Percentiles rank a stretch among this genome's conserved stretches.
phyloP scores from a whole-genome alignment of 2,329 filamentous ascomycete species.

The Fusarium denticulatum region DNA sequence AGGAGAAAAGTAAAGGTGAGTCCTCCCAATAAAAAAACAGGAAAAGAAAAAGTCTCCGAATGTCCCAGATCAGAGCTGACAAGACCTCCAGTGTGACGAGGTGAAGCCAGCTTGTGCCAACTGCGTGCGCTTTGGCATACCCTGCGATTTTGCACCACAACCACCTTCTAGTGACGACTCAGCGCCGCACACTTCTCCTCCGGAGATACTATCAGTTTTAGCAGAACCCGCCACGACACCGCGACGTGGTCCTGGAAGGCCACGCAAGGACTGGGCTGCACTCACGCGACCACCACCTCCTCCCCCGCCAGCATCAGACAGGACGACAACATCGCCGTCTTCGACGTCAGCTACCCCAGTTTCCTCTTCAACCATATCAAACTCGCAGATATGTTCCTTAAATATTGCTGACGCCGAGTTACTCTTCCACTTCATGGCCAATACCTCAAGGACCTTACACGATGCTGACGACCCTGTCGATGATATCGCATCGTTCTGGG shows the following conservation, averaged over 20 bases:
- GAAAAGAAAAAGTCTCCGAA: background rate
- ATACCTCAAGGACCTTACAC: constrained; percentile 40
- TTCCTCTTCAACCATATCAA: constrained; percentile 37
- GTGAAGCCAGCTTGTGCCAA: constrained; percentile 46
- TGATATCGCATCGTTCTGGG: constrained; percentile 42
- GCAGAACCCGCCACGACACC: constrained; percentile 30
- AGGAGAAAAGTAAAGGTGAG: constrained; percentile 46
- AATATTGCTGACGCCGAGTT: constrained; percentile 45
- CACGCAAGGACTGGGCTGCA: constrained; percentile 45
- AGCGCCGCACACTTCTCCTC: constrained; percentile 25
- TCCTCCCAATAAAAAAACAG: background rate
- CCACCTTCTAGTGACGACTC: constrained; percentile 31
- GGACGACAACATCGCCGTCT: constrained; percentile 37
- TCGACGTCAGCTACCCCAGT: constrained; percentile 36
- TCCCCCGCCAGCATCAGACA: constrained; percentile 28
- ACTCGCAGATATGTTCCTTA: constrained; percentile 35
- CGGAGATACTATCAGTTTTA: constrained; percentile 21
- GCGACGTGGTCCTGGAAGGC: constrained; percentile 45
- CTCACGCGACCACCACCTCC: constrained; percentile 34
- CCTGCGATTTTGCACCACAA: constrained; percentile 43
- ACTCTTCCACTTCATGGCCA: constrained; percentile 43
- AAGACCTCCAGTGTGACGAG: constrained; percentile 44
- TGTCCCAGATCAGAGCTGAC: constrained; percentile 21
- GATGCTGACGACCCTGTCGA: constrained; percentile 26
- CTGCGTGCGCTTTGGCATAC: constrained; percentile 46